Evolutionary conservation across 2,329 filamentous ascomycete genomes (phyloP), one percentile per base, ranked within the genome.

Genomic region (Nothophaeocryptopus gaeumannii): DNA sequence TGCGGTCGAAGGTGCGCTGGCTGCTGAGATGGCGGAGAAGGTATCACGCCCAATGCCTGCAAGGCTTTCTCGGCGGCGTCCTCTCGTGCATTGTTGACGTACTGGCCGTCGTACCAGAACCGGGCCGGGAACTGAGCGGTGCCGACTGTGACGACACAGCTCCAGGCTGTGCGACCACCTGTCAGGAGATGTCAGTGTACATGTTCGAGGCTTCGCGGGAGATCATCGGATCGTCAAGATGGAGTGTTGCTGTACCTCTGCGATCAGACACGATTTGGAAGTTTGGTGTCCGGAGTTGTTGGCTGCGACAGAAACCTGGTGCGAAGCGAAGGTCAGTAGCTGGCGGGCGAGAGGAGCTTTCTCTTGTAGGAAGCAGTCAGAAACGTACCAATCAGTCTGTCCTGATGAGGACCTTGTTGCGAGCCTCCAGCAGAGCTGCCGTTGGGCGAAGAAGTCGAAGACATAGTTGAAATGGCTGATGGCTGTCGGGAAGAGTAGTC

Each of bases 121-220:
- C 89, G 82, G 39, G 89, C 89, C n/a, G 78, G 67, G 62, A 88
- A 78, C 39, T 73, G 78, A 43, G 78, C 73, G 46, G 84, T 84
- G 60, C 81, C 76, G 50, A 95, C 80, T n/a, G 77, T 82, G 51
- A 95, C 89, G 51, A 79, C 80, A 74, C 85, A 87, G 50, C 89
- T 92, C 90, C 90, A 96, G 50, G 90, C 90, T 51, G 90, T 96
- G 62, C 90, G 87, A 59, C 89, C 89, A 60, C 89, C 90, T 93
- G 62, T 16, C 12, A 43, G 13, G 29, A 40, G 14, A 47, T 13
- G 11, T 12, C 20, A 11, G 16, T 37, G 10, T 38, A 34, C 31
- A 31, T 34, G 45, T 10, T 14, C 11, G 15, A 16, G 9, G n/a
- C 9, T 13, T 10, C 14, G 30, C 32, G 46, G 39, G 9, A 42